Evolutionary conservation across 257 asterid genomes (phyloP), one percentile per base, ranked within the genome.

Genomic region (Solanum clarkiae): DNA sequence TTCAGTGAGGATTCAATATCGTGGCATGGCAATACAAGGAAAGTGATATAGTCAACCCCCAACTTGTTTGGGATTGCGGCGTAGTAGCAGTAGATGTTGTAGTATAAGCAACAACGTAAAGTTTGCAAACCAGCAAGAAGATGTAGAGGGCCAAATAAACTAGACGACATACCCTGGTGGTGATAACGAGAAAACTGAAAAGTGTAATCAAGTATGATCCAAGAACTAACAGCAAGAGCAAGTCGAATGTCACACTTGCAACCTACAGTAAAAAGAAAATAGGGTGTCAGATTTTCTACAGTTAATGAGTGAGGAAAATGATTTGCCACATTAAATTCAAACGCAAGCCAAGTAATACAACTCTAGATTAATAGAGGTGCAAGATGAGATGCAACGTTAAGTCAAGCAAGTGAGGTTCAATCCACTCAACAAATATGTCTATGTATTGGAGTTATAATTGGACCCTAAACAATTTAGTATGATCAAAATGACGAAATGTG

Each of bases 141-240:
- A 54, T 29, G 20, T 24, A 29, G 36, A 74, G 80, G 24, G 9
- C n/a, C 24, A 84, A 68, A 22, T 16, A 75, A 59, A 79, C 55
- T 6, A 45, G 81, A 69, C 62, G 86, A 45, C 92, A 44, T 94
- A 96, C 99, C 97, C 95, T 87, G 74, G 98, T 96, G 63, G 96
- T 94, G 88, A 94, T 89, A 42, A 94, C 91, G 69, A 96, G 94
- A 85, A 94, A 90, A 85, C 93, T 86, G 95, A 93, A 96, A 36
- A 96, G 95, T 15, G 92, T 90, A 45, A 94, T 94, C 88, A 96
- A 90, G 91, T 96, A 96, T 7, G 98, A 94, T 84, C 98, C 99
- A 42, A 96, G 91, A 84, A 89, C 94, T 60, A 96, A 93, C 56
- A 96, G 89, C 94, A 96, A 85, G 86, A 96, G 98, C 91, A 96